Evolutionary conservation across 495 filamentous ascomycete genomes (phyloP).

Genomic region (Amniculicola lignicola): DNA sequence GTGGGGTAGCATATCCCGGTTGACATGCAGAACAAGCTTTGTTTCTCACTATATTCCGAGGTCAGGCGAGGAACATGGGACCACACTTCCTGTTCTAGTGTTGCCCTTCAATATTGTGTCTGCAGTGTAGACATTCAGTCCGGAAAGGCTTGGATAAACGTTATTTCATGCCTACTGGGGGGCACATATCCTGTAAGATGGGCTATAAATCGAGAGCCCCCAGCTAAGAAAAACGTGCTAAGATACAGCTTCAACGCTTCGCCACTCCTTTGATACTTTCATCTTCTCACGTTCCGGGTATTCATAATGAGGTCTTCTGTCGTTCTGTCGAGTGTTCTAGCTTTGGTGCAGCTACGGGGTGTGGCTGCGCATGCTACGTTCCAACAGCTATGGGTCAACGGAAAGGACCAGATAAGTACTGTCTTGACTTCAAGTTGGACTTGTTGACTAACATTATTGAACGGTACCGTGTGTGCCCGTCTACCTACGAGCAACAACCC

Average conservation of each 20-base stretch:
- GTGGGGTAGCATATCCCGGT: slow-evolving; percentile 24
- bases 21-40: slow-evolving; percentile 13
- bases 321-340: not conserved
- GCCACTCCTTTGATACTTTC: not conserved
- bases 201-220: slow-evolving; percentile 6
- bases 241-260: not conserved
- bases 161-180: too few species aligned
- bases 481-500: slow-evolving; percentile 37
- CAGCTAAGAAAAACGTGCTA: not conserved
- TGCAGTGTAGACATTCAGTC: too few species aligned
- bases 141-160: too few species aligned
- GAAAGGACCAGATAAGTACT: slow-evolving; percentile 22
- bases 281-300: too few species aligned
- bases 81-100: slow-evolving; percentile 2
- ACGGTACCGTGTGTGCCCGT: slow-evolving; percentile 22
- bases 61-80: not conserved
- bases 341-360: not conserved
- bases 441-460: not conserved
- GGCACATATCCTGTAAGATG: too few species aligned
- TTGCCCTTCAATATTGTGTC: not conserved
- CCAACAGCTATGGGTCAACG: slow-evolving; percentile 30
- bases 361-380: slow-evolving; percentile 23
- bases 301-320: slow-evolving; percentile 9
- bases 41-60: slow-evolving; percentile 17
- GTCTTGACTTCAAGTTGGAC: not conserved